Evolutionary conservation across 495 filamentous ascomycete species (phyloP).

Genomic region (Xylaria sp.): DNA sequence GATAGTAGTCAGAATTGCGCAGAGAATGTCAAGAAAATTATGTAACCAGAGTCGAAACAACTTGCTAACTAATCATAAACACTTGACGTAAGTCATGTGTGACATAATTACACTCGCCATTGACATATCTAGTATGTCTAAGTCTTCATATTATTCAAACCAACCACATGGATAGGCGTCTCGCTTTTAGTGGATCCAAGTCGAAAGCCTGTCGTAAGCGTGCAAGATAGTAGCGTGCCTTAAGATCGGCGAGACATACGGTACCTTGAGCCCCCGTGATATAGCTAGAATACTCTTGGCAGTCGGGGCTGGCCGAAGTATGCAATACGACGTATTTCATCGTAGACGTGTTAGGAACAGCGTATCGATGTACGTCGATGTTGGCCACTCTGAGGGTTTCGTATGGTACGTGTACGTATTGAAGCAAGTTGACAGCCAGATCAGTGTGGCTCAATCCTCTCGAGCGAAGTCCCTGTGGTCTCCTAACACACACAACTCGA

Average conservation of each 20-base stretch:
- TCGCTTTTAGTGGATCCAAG: not conserved
- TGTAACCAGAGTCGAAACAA: not conserved
- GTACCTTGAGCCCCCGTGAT: not conserved
- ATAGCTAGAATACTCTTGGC: not conserved
- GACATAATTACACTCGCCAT: not conserved
- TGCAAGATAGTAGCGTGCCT: not conserved
- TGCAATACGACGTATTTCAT: not conserved
- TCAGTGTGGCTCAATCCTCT: not conserved
- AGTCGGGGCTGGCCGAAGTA: not conserved
- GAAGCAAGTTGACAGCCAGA: not conserved
- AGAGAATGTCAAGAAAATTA: not conserved
- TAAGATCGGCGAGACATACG: not conserved
- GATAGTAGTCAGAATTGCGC: not conserved
- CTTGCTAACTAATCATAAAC: not conserved
- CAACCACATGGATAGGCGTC: not conserved
- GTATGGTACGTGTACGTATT: not conserved
- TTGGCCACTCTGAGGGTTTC: not conserved
- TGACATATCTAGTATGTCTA: not conserved
- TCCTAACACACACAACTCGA: not conserved
- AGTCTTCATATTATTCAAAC: not conserved
- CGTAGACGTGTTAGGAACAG: not conserved
- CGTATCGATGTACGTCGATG: not conserved
- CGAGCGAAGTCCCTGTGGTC: not conserved
- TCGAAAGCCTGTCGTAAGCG: not conserved
- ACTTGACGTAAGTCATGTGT: not conserved